Percentiles rank a stretch among this genome's conserved stretches.
These are phyloP conservation scores for Lachancea cidri DNA, from an alignment of 805 yeast species.

Conservation along the genomic window DNA sequence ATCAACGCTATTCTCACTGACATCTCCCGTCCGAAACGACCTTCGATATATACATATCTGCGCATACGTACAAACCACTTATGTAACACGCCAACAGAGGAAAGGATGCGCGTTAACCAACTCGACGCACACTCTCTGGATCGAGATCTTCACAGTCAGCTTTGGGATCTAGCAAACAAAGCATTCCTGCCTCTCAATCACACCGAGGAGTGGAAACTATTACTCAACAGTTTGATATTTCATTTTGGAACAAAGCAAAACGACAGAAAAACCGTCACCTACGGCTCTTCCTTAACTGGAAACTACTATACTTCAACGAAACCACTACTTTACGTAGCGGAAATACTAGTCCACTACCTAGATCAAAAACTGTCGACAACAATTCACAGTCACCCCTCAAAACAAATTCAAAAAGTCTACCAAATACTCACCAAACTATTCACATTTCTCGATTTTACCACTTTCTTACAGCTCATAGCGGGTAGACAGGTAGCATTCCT, in stretches of 20 bases:
- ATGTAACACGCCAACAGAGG: too few species aligned
- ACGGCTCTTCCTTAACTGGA: constrained; percentile 18
- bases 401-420: not conserved
- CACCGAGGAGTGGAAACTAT: constrained; percentile 18
- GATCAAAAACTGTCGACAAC: constrained; percentile 6
- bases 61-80: too few species aligned
- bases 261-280: constrained; percentile 8
- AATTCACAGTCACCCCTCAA: not conserved
- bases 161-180: constrained; percentile 15
- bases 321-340: constrained; percentile 13
- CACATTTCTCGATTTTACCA: not conserved
- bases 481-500: constrained; percentile 8
- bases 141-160: constrained; percentile 13
- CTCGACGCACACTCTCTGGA: constrained; percentile 22
- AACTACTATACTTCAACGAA: constrained; percentile 12
- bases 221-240: constrained; percentile 20
- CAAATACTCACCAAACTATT: not conserved
- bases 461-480: constrained; percentile 8
- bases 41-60: too few species aligned
- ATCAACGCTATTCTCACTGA: too few species aligned
- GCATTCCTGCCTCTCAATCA: constrained; percentile 5
- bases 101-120: constrained; percentile 16
- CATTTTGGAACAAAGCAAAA: constrained; percentile 12
- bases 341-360: constrained; percentile 15
- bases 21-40: too few species aligned